Conservation (phyloP, 2,329 filamentous ascomycete genomes). For the Endoconidiophora laricicola region DNA sequence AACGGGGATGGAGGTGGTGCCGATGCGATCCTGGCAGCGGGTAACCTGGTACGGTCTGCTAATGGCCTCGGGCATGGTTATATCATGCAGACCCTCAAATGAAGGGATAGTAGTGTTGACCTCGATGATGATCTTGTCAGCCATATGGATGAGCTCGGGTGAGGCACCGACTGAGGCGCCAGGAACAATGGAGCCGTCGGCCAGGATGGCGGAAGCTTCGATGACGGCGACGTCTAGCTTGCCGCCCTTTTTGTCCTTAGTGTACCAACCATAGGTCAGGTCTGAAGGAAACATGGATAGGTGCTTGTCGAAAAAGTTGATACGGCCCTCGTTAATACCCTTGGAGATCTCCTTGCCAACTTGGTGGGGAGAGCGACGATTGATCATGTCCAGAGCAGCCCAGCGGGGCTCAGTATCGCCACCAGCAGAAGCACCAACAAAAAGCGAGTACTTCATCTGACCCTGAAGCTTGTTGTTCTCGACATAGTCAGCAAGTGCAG, state of each 20-base stretch:
- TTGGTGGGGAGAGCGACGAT: conserved; percentile 69
- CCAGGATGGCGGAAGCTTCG: conserved; percentile 72
- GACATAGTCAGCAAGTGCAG: conserved; percentile 72
- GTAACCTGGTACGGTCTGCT: conserved; percentile 79
- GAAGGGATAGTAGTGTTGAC: conserved; percentile 75
- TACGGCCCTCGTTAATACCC: conserved; percentile 75
- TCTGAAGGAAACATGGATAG: conserved; percentile 83
- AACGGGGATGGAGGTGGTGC: conserved; percentile 63
- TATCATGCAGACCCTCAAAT: conserved; percentile 80
- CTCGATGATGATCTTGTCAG: conserved; percentile 85
- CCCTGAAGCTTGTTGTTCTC: conserved; percentile 75
- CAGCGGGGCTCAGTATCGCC: conserved; percentile 85
- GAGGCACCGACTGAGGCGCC: conserved; percentile 74
- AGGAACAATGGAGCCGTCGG: conserved; percentile 76
- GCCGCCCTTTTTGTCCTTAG: conserved; percentile 57
- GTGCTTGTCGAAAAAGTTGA: conserved; percentile 90
- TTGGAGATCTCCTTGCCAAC: conserved; percentile 82
- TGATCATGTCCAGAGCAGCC: conserved; percentile 82
- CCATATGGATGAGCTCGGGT: conserved; percentile 76
- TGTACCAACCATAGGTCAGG: conserved; percentile 69
- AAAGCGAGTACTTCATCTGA: conserved; percentile 70
- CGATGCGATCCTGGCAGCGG: conserved; percentile 72
- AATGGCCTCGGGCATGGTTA: conserved; percentile 70
- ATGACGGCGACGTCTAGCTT: conserved; percentile 71
- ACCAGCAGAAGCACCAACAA: conserved; percentile 78